These are phyloP conservation scores for Brassica hybrid DNA, from an alignment of 441 rosid genomes.

Conservation along the genomic window DNA sequence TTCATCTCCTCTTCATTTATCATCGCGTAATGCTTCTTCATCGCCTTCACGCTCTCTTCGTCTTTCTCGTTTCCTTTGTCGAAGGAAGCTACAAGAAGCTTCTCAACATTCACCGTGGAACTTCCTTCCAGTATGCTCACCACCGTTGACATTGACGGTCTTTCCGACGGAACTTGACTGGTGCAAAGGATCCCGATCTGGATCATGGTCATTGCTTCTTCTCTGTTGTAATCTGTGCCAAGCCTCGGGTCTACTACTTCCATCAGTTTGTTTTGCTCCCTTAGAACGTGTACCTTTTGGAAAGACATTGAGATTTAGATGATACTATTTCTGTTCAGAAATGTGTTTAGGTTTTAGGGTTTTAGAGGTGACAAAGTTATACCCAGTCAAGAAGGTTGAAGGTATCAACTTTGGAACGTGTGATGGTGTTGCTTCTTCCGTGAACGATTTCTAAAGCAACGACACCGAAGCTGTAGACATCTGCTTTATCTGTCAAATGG, in stretches of 20 bases:
- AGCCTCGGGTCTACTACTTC: constrained; percentile 61
- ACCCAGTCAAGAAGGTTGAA: constrained; percentile 92
- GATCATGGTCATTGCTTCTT: constrained; percentile 60
- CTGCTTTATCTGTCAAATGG: constrained; percentile 88
- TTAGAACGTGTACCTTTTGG: constrained; percentile 35
- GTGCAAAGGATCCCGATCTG: constrained; percentile 63
- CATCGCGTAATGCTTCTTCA: constrained; percentile 42
- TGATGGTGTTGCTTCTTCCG: constrained; percentile 79
- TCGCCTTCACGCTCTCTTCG: constrained; percentile 49
- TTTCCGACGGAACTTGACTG: constrained; percentile 45
- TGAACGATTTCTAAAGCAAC: constrained; percentile 75
- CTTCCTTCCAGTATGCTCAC: constrained; percentile 79
- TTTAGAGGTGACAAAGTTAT: too few relatives aligned
- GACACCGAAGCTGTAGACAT: constrained; percentile 85
- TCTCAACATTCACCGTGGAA: constrained; percentile 42
- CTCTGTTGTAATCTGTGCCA: constrained; percentile 51
- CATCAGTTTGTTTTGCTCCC: constrained; percentile 52
- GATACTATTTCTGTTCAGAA: background rate
- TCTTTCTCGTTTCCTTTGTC: constrained; percentile 31
- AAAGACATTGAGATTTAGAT: background rate
- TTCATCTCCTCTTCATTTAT: constrained; percentile 23
- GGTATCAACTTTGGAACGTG: constrained; percentile 67
- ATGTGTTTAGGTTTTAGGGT: too few relatives aligned
- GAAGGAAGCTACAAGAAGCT: constrained; percentile 38
- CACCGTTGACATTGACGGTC: constrained; percentile 76